Percentiles rank a stretch among this genome's conserved stretches.
These are phyloP conservation scores for Clitopilus hobsonii DNA, from an alignment of 768 basidiomycete genomes.

Conservation along the genomic window DNA sequence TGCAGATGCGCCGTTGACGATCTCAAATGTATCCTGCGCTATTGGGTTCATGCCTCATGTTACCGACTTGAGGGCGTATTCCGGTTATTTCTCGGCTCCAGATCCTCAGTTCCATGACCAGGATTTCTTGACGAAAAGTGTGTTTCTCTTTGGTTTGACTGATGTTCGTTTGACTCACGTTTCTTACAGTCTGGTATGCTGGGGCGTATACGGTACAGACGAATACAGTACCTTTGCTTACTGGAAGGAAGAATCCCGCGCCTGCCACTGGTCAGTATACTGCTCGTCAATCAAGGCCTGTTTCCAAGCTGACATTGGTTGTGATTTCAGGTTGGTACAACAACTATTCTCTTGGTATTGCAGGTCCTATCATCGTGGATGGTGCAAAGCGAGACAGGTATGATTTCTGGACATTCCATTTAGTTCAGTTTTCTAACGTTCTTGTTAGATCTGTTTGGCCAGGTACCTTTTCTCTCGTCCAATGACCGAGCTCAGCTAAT, in stretches of 20 bases:
- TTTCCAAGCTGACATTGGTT: neutral
- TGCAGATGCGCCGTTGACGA: conserved; percentile 24
- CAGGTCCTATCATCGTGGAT: conserved; percentile 58
- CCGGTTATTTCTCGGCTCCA: conserved; percentile 46
- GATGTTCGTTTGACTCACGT: neutral
- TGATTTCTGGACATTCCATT: neutral
- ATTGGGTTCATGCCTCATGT: conserved; percentile 55
- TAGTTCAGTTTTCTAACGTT: neutral
- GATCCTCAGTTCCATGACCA: conserved; percentile 40
- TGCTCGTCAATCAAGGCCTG: neutral
- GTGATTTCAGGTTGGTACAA: conserved; percentile 47
- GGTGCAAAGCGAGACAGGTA: conserved; percentile 56
- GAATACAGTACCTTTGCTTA: conserved; percentile 46
- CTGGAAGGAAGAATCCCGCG: conserved; percentile 43
- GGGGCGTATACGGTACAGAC: conserved; percentile 62
- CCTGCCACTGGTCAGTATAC: conserved; percentile 36
- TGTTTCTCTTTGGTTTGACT: neutral
- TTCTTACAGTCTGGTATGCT: conserved; percentile 45
- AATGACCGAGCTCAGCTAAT: neutral
- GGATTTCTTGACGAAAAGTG: conserved; percentile 47
- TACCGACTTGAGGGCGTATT: conserved; percentile 39
- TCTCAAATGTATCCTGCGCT: conserved; percentile 46
- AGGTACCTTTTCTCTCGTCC: conserved; percentile 21
- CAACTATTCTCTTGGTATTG: conserved; percentile 49
- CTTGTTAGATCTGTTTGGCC: conserved; percentile 51